Base-by-base conservation (phyloP, 2,329 filamentous ascomycete genomes). In the Microdochium paspali region DNA sequence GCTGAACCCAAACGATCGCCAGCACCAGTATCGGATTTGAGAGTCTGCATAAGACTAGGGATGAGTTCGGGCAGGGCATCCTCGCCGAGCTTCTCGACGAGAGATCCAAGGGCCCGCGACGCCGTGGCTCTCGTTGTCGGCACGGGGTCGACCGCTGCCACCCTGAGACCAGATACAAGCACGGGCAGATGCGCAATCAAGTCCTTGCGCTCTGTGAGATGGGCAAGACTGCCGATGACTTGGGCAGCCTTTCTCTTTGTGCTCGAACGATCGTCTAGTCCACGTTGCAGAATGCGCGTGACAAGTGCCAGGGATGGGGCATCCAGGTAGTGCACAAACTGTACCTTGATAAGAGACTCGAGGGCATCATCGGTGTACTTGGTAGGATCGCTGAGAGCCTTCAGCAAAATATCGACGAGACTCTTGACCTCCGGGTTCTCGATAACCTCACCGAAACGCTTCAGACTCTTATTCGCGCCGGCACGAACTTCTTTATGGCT, bases 1-100 rank as follows among this genome's bases (percentile, higher is more conserved):
- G 93, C 93, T 47, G 93, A 97, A 60, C 93, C 93, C 57, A 98
- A 78, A 63, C 94, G 82, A 66, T 98, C 94, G 58, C 93, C 93
- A 53, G 94, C 94, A 54, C 93, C 91, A 44, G 90, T 95, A 57
- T 98, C 93, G 24, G 93, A 94, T 66, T 95, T 96, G 68, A 98
- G 85, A 0, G 91, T 97, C 55, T 91, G 79, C 94, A 98, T 98
- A 52, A 98, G 83, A 53, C 89, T 90, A 40, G 94, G 93, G 53
- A 98, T 98, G 51, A 98, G 87, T 63, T 98, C 93, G 42, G 93
- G 94, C 55, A 98, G 74, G 40, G 93, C 87, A 66, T 98, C 93
- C 67, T 98, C 93, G 66, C 93, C 93, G 46, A 98, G 79, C 69
- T 98, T 98, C 70, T 98, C 93, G 51, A 98, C 86, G n/a, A 96